phyloP scores from a whole-genome alignment of 2,329 filamentous ascomycete species.

The Karstenula rhodostoma region DNA sequence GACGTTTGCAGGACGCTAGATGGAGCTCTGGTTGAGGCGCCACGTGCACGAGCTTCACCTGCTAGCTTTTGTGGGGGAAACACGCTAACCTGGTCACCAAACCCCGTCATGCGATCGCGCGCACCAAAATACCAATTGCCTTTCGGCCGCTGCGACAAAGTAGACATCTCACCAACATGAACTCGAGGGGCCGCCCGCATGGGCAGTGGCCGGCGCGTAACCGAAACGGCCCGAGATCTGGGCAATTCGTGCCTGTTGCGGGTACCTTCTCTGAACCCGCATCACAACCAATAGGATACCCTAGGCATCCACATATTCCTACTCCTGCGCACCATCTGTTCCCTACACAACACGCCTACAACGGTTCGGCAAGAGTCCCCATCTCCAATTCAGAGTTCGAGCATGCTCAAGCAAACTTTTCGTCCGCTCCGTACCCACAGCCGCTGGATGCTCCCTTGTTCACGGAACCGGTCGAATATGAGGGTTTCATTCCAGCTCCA shows the following conservation, averaged over 20 bases:
- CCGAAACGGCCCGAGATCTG: constrained; percentile 20
- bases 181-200: constrained; percentile 29
- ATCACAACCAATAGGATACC: constrained; percentile 22
- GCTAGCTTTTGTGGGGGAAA: not conserved
- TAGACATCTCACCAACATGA: constrained; percentile 27
- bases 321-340: constrained; percentile 26
- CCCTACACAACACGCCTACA: constrained; percentile 30
- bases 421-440: constrained; percentile 27
- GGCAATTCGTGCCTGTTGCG: constrained; percentile 31
- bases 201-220: constrained; percentile 31
- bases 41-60: constrained; percentile 11
- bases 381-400: constrained; percentile 9
- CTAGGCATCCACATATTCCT: constrained; percentile 21
- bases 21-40: not conserved
- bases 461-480: constrained; percentile 45
- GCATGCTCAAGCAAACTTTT: constrained; percentile 21
- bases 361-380: not conserved
- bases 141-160: constrained; percentile 20
- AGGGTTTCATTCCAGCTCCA: constrained; percentile 51
- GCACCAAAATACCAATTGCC: constrained; percentile 21
- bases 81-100: constrained; percentile 2
- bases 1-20: not conserved
- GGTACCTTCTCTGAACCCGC: constrained; percentile 30
- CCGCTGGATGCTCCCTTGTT: constrained; percentile 34
- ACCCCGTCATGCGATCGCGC: constrained; percentile 23